Evolutionary conservation across 148 eudicot genomes (phyloP), one percentile per base, ranked within the genome.

Genomic region (Diospyros lotus): DNA sequence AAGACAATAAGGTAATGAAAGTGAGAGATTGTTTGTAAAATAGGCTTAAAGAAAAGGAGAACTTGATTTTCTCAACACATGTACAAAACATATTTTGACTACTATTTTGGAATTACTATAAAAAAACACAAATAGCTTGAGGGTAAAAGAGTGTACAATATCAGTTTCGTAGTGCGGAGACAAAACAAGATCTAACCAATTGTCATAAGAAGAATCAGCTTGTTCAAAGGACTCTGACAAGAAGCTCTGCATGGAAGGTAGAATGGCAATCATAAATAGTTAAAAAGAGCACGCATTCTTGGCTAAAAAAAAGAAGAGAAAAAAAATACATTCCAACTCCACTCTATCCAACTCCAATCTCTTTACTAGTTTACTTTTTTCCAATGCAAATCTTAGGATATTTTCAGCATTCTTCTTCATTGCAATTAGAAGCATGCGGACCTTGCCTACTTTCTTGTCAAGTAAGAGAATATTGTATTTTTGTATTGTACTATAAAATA

Each of bases 91-190:
- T 28, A 48, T 28, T 14, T 2, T 5, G 50, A 45, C 28, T 28
- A 28, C 28, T 28, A 28, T 61, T 73, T 50, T 13, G 2, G 28
- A 28, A 28, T 28, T 28, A 28, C 28, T 28, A 28, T 28, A 28
- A 28, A 28, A 28, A 28, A 28, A 28, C 28, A 28, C 28, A 28
- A 28, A 28, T 28, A 28, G 28, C 28, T 28, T 28, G 58, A 28
- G 28, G 28, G 28, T 28, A 28, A 28, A 28, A 28, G 28, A 28
- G 28, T 28, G 28, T 84, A 92, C 98, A 56, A 92, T 90, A 81
- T 94, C 98, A 59, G 98, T 96, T 67, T 90, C 69, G 64, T 94
- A 94, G 84, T 94, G 97, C 64, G 98, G 90, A 62, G 92, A 92
- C 5, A 97, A 94, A 58, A 89, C 97, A 66, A 82, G 72, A 54